These are phyloP conservation scores for Trypanosoma scelopori DNA, from an alignment of 208 protist genomes.

Conservation along the genomic window DNA sequence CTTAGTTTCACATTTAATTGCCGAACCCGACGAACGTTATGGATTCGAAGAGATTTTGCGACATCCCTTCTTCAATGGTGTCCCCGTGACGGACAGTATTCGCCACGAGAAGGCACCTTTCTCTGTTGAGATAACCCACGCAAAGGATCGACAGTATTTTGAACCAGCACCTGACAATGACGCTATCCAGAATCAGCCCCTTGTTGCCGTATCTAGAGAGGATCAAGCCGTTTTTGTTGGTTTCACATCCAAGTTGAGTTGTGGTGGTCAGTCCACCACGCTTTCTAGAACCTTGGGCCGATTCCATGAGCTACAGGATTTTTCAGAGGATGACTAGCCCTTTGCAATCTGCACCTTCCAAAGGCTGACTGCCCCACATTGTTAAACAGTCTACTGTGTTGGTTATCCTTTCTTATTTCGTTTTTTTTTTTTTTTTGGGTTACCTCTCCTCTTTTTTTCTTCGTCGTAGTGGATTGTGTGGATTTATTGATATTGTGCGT, in stretches of 20 bases:
- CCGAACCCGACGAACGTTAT: slow-evolving; percentile 33
- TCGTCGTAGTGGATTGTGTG: neutral
- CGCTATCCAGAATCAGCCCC: slow-evolving; percentile 26
- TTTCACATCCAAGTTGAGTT: slow-evolving; percentile 32
- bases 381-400: no score
- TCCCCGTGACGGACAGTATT: slow-evolving; percentile 34
- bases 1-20: slow-evolving; percentile 60
- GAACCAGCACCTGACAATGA: slow-evolving; percentile 36
- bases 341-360: slow-evolving; percentile 2
- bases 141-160: slow-evolving; percentile 49
- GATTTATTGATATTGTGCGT: no score
- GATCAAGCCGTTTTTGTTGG: slow-evolving; percentile 38
- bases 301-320: slow-evolving; percentile 32
- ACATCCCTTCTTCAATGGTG: slow-evolving; percentile 43
- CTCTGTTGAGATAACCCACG: slow-evolving; percentile 25
- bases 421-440: slow-evolving; percentile 19
- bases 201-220: slow-evolving; percentile 27
- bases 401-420: no score
- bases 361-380: slow-evolving; percentile 16
- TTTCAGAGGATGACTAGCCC: slow-evolving; percentile 31
- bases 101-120: slow-evolving; percentile 41
- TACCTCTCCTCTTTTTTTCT: slow-evolving; percentile 17
- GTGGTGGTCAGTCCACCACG: slow-evolving; percentile 23
- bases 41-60: slow-evolving; percentile 37
- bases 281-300: slow-evolving; percentile 19